Percentiles rank a stretch among this genome's conserved stretches.
These are phyloP conservation scores for Pharnaceum exiguum DNA, from an alignment of 148 eudicot species.

Conservation along the genomic window DNA sequence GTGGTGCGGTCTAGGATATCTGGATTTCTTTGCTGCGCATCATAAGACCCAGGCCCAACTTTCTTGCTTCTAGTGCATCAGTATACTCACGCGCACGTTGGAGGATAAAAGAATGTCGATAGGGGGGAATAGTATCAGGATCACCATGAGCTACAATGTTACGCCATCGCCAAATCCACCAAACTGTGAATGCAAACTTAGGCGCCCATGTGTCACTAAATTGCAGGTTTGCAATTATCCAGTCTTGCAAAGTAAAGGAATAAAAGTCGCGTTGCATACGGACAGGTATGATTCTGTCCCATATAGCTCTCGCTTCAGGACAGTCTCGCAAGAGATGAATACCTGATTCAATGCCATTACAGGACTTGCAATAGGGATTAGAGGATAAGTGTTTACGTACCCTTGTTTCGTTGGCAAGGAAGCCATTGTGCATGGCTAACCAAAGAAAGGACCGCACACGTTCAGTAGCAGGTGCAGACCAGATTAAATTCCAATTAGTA, in stretches of 20 bases:
- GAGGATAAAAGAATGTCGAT: background rate
- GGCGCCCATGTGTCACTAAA: background rate
- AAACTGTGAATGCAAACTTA: background rate
- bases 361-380: background rate
- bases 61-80: background rate
- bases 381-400: background rate
- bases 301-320: background rate
- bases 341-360: background rate
- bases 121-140: background rate
- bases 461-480: background rate
- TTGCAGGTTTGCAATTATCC: background rate
- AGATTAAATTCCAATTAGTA: no score
- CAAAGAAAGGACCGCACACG: background rate
- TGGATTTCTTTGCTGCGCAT: background rate
- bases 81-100: background rate
- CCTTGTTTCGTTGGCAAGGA: background rate
- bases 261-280: background rate
- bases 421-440: background rate
- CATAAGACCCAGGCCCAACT: background rate
- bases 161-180: background rate
- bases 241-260: background rate
- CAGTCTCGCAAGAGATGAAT: background rate
- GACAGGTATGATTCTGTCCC: background rate
- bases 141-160: background rate
- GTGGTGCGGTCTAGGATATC: background rate